Base-by-base conservation (phyloP, 208 protist species). In the Crithidia acanthocephali region DNA sequence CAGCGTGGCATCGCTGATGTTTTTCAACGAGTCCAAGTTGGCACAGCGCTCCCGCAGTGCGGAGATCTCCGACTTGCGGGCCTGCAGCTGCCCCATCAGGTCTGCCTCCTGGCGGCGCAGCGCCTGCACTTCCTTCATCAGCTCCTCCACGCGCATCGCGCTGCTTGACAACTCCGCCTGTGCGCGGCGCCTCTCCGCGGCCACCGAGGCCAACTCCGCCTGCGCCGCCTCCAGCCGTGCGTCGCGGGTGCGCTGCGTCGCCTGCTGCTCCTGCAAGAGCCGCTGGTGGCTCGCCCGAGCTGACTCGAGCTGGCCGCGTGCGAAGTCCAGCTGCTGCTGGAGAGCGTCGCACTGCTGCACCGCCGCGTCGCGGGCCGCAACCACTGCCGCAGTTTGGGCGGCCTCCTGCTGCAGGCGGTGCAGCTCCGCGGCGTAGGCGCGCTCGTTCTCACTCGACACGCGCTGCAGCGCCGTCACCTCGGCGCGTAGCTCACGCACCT, bases 21-120 rank as follows among this genome's bases (percentile, higher is more conserved):
- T 80, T 65, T 90, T 90, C 37, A 96, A 77, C 27, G 88, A 94
- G 50, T 96, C 89, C 23, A 92, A 40, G 58, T 96, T 95, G 5
- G 92, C 92, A 32, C 84, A 92, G 22, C 87, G 80, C 81, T 96
- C 89, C 13, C 80, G 86, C 62, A 94, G 75, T 0, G 89, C 68
- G 6, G 92, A 88, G 6, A 85, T 70, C 56, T 95, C 92, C 1
- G 83, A 65, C 53, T 79, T 88, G 56, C 74, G 74, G 5, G 81
- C 75, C 69, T 94, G 87, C 45, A 95, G 70, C 64, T 92, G 77
- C 35, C 68, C 76, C 5, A 76, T 63, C 20, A 86, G 28, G 51
- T 91, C 82, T 33, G 74, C 81, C 66, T 93, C 85, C 25, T 80
- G 69, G 13, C 64, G 77, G 20, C 83, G 84, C 53, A 82, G 67